Evolutionary conservation across 768 basidiomycete genomes (phyloP).

Genomic region (Rhodosporidiobolus odoratus): DNA sequence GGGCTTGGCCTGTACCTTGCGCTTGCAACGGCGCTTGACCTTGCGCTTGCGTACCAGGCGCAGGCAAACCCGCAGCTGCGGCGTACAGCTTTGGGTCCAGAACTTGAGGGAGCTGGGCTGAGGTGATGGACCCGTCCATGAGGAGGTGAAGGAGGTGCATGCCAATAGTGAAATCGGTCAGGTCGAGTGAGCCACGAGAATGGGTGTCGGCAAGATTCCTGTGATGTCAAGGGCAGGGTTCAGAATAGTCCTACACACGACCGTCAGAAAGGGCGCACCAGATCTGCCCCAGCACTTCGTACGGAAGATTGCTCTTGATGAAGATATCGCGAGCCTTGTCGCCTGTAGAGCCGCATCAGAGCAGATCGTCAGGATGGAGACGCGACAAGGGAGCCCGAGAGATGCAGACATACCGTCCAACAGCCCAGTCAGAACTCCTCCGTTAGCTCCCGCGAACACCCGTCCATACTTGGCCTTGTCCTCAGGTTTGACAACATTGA

Average conservation of each 20-base stretch:
- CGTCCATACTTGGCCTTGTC: conserved; percentile 79
- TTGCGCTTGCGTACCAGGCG: conserved; percentile 3
- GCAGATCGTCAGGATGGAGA: not conserved
- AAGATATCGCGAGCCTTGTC: conserved; percentile 87
- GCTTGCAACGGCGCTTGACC: no score
- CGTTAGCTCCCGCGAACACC: conserved; percentile 60
- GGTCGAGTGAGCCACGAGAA: conserved; percentile 78
- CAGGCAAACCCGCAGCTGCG: conserved; percentile 20
- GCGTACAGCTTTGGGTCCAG: conserved; percentile 38
- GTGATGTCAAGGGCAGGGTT: conserved; percentile 3
- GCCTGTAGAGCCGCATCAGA: conserved; percentile 50
- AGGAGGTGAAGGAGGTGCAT: conserved; percentile 80
- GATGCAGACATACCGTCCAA: conserved; percentile 58
- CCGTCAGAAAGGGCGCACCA: conserved; percentile 57
- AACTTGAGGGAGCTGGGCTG: conserved; percentile 53
- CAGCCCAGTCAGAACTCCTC: conserved; percentile 68
- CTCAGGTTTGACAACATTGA: conserved; percentile 47
- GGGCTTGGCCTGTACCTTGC: no score
- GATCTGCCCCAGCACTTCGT: conserved; percentile 83
- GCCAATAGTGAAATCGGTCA: conserved; percentile 82
- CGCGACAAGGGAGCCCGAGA: not conserved
- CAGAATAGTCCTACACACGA: not conserved
- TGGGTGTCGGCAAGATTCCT: conserved; percentile 96
- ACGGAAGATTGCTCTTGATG: conserved; percentile 77
- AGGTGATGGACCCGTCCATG: conserved; percentile 71